phyloP scores from a whole-genome alignment of 176 grass and related monocot species.

The Elymus sibiricus region DNA sequence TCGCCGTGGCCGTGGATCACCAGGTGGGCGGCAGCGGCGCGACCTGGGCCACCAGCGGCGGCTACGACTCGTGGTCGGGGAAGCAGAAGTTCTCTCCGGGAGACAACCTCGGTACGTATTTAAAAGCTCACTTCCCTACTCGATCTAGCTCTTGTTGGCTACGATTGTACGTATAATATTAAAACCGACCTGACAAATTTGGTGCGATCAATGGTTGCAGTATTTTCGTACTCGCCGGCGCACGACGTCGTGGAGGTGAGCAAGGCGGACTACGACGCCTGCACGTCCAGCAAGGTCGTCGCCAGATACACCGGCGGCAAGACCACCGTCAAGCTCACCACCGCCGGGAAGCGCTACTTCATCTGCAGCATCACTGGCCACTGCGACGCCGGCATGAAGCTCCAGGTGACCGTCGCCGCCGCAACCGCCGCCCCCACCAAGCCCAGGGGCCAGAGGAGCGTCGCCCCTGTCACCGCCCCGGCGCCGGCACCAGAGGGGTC shows the following conservation, averaged over 20 bases:
- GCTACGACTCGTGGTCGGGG: conserved; percentile 29
- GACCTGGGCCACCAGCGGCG: conserved; percentile 31
- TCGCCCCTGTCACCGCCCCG: conserved; percentile 16
- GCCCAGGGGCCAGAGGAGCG: conserved; percentile 14
- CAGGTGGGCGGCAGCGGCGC: conserved; percentile 24
- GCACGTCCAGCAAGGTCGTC: conserved; percentile 47
- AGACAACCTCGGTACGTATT: conserved; percentile 34
- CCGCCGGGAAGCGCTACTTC: conserved; percentile 67
- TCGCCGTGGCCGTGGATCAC: conserved; percentile 24
- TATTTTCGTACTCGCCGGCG: conserved; percentile 39
- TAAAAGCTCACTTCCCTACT: not conserved
- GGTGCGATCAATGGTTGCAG: not conserved
- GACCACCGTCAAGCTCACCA: conserved; percentile 39
- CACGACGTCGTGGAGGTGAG: conserved; percentile 77
- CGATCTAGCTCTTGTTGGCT: not conserved
- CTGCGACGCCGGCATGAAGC: conserved; percentile 74
- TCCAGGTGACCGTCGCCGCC: conserved; percentile 46
- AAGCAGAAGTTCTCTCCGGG: conserved; percentile 19
- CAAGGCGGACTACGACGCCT: conserved; percentile 56
- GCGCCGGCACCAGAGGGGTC: not conserved
- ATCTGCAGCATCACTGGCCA: conserved; percentile 69
- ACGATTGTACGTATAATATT: not conserved
- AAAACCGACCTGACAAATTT: not conserved
- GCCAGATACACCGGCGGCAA: conserved; percentile 15
- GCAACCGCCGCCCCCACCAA: conserved; percentile 10